Conservation (phyloP, 257 asterid genomes). For the Anisodus tanguticus region DNA sequence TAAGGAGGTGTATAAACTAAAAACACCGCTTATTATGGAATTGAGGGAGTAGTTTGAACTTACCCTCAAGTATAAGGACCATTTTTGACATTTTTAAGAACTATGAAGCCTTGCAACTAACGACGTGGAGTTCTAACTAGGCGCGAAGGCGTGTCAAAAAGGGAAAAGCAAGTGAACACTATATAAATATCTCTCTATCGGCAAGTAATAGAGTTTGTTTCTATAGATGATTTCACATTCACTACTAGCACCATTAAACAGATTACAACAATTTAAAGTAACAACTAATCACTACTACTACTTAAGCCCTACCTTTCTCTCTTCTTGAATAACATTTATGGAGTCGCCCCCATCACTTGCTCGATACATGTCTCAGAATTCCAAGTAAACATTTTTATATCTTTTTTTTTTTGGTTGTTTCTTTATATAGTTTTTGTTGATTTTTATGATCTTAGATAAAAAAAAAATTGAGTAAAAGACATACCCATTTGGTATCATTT, state of each 20-base stretch:
- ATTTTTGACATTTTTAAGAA: too few relatives aligned
- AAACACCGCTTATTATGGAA: too few relatives aligned
- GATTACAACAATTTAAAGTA: not conserved
- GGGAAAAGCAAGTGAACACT: conserved; percentile 35
- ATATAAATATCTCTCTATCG: not conserved
- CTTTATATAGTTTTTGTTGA: not conserved
- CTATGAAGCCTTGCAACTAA: not conserved
- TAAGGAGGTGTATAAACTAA: too few relatives aligned
- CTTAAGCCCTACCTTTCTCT: not conserved
- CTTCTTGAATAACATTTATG: conserved; percentile 38
- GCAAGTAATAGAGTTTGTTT: conserved; percentile 33
- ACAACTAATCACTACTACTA: not conserved
- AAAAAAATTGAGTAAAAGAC: too few relatives aligned
- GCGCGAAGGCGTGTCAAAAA: conserved; percentile 28
- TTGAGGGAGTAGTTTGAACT: too few relatives aligned
- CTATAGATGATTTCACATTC: not conserved
- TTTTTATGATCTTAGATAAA: too few relatives aligned
- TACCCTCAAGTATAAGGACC: too few relatives aligned
- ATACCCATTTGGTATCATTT: too few relatives aligned
- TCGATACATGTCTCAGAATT: conserved; percentile 45
- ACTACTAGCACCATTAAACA: not conserved
- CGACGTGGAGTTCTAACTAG: not conserved
- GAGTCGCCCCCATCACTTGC: conserved; percentile 73
- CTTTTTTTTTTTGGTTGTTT: too few relatives aligned
- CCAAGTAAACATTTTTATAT: conserved; percentile 45